Conservation (phyloP, 371 early-diverging fungal genomes). For the Amoeboaphelidium protococcarum region DNA sequence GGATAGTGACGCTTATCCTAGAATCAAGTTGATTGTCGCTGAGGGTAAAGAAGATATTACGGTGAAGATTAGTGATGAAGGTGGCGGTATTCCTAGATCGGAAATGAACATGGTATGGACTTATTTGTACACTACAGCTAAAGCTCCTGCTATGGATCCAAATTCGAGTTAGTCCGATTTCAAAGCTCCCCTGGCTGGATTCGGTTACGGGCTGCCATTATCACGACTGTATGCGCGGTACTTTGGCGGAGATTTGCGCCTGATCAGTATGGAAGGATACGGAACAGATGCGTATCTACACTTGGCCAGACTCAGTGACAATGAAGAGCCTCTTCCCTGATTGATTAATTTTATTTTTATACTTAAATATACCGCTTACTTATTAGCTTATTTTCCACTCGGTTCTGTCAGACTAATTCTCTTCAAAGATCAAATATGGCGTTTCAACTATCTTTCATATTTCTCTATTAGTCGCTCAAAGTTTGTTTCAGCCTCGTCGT, state of each 20-base stretch:
- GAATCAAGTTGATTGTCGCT: conserved; percentile 71
- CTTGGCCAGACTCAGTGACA: conserved; percentile 61
- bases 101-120: conserved; percentile 80
- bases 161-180: conserved; percentile 60
- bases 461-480: no score
- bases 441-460: no score
- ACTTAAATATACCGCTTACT: no score
- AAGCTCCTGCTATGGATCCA: conserved; percentile 55
- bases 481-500: no score
- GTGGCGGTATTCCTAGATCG: conserved; percentile 74
- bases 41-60: conserved; percentile 91
- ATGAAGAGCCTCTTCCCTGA: conserved; percentile 48
- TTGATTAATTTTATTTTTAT: no score
- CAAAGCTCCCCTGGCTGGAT: conserved; percentile 89
- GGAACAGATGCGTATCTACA: conserved; percentile 91
- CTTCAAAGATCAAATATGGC: no score
- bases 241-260: conserved; percentile 64
- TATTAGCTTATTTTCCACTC: no score
- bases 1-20: conserved; percentile 65
- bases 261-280: conserved; percentile 89
- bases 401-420: no score
- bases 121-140: conserved; percentile 90
- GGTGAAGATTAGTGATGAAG: conserved; percentile 84
- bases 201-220: conserved; percentile 86
- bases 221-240: conserved; percentile 25